Evolutionary conservation across 2,329 filamentous ascomycete species (phyloP), one percentile per base, ranked within the genome.

Genomic region (Ascochyta clinopodiicola): DNA sequence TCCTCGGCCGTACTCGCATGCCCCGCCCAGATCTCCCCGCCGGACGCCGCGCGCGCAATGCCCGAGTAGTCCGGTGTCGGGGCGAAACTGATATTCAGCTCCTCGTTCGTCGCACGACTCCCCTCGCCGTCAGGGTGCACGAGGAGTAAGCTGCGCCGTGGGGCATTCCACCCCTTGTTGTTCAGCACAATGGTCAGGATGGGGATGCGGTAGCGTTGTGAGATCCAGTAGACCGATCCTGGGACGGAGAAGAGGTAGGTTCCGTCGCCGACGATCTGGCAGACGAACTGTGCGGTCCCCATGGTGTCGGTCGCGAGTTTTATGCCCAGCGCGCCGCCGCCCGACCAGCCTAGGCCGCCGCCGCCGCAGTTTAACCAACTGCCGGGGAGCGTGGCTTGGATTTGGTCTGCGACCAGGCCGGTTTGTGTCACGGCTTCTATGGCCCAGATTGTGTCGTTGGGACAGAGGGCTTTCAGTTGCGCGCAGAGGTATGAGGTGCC

Each of bases 321-420:
- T 68, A 93, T 87, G 2, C 90, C 91, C 3, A 94, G 74, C 0
- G 88, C 88, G 25, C 66, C 90, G 13, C 91, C 90, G 13, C 90
- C 90, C 10, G 86, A 90, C 90, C 90, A 94, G 2, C 90, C 90
- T 0, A 94, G 84, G 2, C 91, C 91, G 13, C 89, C 90, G 0
- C 88, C 90, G 1, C 90, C 90, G 69, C 90, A 93, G 72, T 92
- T 93, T 67, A 94, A 86, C 88, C 88, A 92, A 0, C 85, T 86
- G 0, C 89, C 89, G 0, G 90, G 90, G 0, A 86, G 68, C 0
- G 82, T 86, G 2, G 86, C 82, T 64, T 87, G 86, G 7, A 95
- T 77, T 61, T 92, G 89, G 62, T 95, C 89, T 24, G 85, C 82
- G 0, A 92, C 86, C 25, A 86, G 83, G 0, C 74, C 74, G 0